phyloP scores from a whole-genome alignment of 2,329 filamentous ascomycete genomes.

The Fusarium sambucinum region DNA sequence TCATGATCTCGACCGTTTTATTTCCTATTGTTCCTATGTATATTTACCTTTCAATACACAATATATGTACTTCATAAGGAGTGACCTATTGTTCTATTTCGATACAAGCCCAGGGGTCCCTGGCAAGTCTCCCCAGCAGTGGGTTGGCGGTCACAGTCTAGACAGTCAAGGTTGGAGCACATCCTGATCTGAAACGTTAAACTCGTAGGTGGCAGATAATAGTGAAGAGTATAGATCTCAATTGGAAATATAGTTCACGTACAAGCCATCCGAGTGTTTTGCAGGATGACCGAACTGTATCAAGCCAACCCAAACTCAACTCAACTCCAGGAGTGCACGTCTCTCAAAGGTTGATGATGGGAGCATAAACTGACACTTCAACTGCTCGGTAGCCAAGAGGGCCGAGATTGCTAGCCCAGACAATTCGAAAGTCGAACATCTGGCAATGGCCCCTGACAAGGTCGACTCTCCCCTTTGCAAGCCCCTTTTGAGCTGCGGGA shows the following conservation, averaged over 20 bases:
- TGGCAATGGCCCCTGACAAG: slow-evolving; percentile 21
- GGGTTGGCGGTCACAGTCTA: slow-evolving; percentile 2
- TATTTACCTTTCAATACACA: not conserved
- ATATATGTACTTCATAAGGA: not conserved
- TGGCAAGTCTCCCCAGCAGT: not conserved
- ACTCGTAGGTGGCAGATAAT: not conserved
- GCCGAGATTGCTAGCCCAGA: slow-evolving; percentile 44
- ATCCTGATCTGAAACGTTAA: not conserved
- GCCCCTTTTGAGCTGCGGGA: slow-evolving; percentile 25
- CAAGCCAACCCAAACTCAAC: not conserved
- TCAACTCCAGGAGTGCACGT: not conserved
- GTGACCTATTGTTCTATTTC: not conserved
- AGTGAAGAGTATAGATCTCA: not conserved
- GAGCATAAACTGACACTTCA: slow-evolving; percentile 9
- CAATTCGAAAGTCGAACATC: slow-evolving; percentile 39
- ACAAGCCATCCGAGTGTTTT: not conserved
- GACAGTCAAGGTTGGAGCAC: not conserved
- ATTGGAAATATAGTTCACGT: not conserved
- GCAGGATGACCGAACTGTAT: not conserved
- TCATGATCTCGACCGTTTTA: not conserved
- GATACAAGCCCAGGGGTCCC: not conserved
- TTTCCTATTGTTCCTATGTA: not conserved
- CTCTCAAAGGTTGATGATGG: slow-evolving; percentile 11
- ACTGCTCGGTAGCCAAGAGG: slow-evolving; percentile 28
- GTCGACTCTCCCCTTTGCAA: slow-evolving; percentile 27